These are phyloP conservation scores for Fraxinus floribunda DNA, from an alignment of 305 asterid genomes.

Conservation along the genomic window DNA sequence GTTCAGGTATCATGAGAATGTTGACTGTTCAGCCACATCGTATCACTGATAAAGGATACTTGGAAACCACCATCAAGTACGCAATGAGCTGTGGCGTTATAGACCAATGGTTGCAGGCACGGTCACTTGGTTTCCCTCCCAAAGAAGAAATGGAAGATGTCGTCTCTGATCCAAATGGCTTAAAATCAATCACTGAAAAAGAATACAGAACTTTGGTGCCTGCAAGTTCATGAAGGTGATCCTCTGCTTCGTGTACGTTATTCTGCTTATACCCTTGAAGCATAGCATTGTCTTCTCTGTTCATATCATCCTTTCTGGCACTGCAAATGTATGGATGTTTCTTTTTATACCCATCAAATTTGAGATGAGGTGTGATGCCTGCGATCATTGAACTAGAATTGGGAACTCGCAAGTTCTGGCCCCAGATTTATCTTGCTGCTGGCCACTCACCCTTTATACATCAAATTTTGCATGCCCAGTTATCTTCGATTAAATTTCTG, in stretches of 20 bases:
- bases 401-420: neutral
- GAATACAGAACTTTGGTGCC: slow-evolving; percentile 72
- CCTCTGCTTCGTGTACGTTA: neutral
- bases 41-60: slow-evolving; percentile 57
- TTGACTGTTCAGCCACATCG: slow-evolving; percentile 76
- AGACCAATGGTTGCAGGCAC: slow-evolving; percentile 84
- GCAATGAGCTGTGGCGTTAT: slow-evolving; percentile 83
- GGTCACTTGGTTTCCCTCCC: slow-evolving; percentile 69
- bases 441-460: neutral
- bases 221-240: slow-evolving; percentile 32
- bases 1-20: slow-evolving; percentile 73
- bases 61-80: slow-evolving; percentile 64
- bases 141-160: slow-evolving; percentile 87
- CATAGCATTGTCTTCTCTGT: neutral
- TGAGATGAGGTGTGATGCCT: neutral
- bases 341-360: neutral
- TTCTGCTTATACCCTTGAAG: neutral
- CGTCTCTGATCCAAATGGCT: slow-evolving; percentile 63
- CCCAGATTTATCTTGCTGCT: neutral
- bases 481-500: neutral
- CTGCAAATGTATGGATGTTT: neutral
- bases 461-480: neutral
- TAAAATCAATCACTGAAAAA: slow-evolving; percentile 70
- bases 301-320: neutral
- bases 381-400: neutral